Percentiles rank a stretch among this genome's conserved stretches.
These are phyloP conservation scores for Coemansia sp. DNA, from an alignment of 192 early-diverging fungal species.

Conservation along the genomic window DNA sequence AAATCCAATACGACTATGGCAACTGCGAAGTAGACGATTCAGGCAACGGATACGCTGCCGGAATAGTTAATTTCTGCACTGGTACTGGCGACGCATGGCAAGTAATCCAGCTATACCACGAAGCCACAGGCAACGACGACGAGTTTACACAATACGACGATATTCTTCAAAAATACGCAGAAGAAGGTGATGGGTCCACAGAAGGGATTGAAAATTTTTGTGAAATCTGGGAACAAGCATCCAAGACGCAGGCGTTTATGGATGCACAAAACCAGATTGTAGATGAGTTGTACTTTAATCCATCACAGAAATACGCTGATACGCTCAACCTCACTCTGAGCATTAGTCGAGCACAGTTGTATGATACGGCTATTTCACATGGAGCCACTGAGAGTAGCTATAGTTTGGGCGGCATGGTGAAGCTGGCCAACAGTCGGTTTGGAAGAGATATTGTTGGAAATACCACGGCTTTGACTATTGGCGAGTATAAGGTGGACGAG, in stretches of 20 bases:
- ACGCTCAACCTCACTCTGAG: neutral
- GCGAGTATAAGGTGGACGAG: constrained; percentile 4
- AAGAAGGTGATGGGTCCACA: constrained; percentile 1
- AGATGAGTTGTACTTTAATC: constrained; percentile 7
- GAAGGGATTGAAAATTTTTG: neutral
- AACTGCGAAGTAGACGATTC: constrained; percentile 8
- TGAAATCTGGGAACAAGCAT: neutral
- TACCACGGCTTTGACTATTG: neutral
- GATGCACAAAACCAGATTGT: constrained; percentile 7
- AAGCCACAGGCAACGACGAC: neutral
- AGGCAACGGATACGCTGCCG: constrained; percentile 2
- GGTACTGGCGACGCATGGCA: constrained; percentile 7
- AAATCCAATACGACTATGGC: constrained; percentile 7
- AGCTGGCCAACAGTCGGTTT: constrained; percentile 1
- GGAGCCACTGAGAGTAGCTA: neutral
- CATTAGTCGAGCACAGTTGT: constrained; percentile 6
- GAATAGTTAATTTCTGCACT: constrained; percentile 10
- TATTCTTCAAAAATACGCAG: neutral
- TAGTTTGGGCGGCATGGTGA: constrained; percentile 4
- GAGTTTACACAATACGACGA: constrained; percentile 2
- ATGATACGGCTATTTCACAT: constrained; percentile 12
- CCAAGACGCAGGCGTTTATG: constrained; percentile 1
- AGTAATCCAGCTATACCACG: constrained; percentile 5
- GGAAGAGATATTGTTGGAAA: neutral
- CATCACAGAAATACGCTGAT: constrained; percentile 1